A percentile compares a stretch with the other conserved stretches of the same genome.
These are phyloP conservation scores for Phyllosticta paracitricarpa DNA, from an alignment of 2,329 filamentous ascomycete genomes.

Conservation along the genomic window DNA sequence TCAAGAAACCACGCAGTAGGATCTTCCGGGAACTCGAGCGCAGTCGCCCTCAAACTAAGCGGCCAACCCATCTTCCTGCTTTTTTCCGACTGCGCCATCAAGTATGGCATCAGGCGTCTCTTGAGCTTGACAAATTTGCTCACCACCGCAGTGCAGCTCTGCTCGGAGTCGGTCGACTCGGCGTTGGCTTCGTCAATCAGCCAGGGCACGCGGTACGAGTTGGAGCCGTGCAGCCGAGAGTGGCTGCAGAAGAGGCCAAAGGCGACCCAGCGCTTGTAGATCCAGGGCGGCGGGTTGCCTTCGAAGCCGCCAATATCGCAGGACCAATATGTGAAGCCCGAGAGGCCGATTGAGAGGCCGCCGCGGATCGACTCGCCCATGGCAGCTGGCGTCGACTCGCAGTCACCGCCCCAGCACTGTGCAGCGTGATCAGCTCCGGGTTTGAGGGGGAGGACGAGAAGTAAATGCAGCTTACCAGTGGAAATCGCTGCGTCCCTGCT, in stretches of 20 bases:
- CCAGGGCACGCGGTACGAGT: constrained; percentile 67
- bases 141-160: constrained; percentile 44
- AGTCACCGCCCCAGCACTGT: constrained; percentile 59
- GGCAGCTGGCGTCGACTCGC: constrained; percentile 62
- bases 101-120: constrained; percentile 48
- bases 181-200: constrained; percentile 51
- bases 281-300: constrained; percentile 53
- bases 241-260: constrained; percentile 63
- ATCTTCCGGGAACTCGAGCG: constrained; percentile 62
- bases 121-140: constrained; percentile 44
- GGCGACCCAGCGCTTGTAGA: constrained; percentile 73
- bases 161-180: constrained; percentile 31
- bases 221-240: constrained; percentile 59
- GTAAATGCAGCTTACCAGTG: constrained; percentile 31
- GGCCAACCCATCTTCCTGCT: constrained; percentile 47
- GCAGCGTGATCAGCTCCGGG: constrained; percentile 20
- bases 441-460: not conserved
- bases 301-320: constrained; percentile 66
- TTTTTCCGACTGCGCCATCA: constrained; percentile 43
- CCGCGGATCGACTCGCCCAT: constrained; percentile 63
- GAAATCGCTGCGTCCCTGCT: constrained; percentile 60
- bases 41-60: constrained; percentile 51
- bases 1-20: constrained; percentile 59
- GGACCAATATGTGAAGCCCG: constrained; percentile 59
- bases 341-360: constrained; percentile 53